Base-by-base conservation (phyloP, 305 asterid genomes). In the Striga hermonthica region DNA sequence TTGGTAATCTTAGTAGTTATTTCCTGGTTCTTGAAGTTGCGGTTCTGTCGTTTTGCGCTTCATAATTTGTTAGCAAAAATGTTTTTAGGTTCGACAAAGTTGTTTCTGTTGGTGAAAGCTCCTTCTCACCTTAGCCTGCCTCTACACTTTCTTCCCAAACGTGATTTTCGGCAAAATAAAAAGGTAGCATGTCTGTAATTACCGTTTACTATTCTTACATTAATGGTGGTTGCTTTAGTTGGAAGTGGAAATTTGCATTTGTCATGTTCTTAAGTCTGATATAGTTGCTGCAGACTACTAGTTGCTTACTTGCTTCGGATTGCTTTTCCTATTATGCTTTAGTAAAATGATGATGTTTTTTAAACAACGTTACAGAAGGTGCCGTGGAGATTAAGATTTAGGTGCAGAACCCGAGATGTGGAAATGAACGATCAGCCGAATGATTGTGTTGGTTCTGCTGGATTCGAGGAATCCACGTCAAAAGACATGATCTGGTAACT, bases 101-200 rank as follows among this genome's bases (percentile, higher is more conserved):
- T 92, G 72, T 90, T 86, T 78, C 81, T 92, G 75, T 62, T 92
- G 77, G 94, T 86, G 78, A 80, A 84, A 84, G 96, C 95, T 76
- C 95, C 96, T 14, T 78, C 92, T 40, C 76, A 78, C 60, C 70
- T 86, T 60, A 78, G 73, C 75, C 57, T 84, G 80, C 91, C 95
- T 67, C 34, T 75, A 79, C 94, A 90, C 74, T 92, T 92, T 82
- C 94, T 87, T 69, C 97, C 96, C 64, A 90, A 92, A 78, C 97
- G 95, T 0, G 96, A 86, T 75, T 83, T 86, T 66, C 82, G 78
- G 35, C 84, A 69, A 78, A 81, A 72, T 60, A 84, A 81, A 74
- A 92, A 92, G 98, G 97, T 87, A 74, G 43, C 9, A 4, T 0
- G 35, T 61, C 35, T 6, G 16, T 45, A 31, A 7, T 15, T 37